Evolutionary conservation across 2,329 filamentous ascomycete species (phyloP).

Genomic region (Penicillium sp.): DNA sequence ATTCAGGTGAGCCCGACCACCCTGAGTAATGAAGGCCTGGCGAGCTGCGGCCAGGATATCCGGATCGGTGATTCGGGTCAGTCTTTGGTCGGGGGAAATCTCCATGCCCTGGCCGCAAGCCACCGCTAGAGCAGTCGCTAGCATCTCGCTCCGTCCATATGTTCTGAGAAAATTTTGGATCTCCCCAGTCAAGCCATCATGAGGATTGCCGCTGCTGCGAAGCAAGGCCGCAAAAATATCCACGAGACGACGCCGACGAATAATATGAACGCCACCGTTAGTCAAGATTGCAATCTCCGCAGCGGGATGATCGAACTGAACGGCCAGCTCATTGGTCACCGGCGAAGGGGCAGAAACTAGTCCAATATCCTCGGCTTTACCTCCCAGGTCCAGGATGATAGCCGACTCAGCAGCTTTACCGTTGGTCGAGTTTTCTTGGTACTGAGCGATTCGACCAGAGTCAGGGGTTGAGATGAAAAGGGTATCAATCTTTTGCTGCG

Average conservation of each 20-base stretch:
- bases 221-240: conserved; percentile 88
- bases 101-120: conserved; percentile 92
- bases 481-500: conserved; percentile 59
- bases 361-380: conserved; percentile 75
- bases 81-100: conserved; percentile 66
- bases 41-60: conserved; percentile 73
- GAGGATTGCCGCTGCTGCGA: conserved; percentile 65
- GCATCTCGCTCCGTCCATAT: conserved; percentile 85
- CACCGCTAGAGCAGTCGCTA: conserved; percentile 87
- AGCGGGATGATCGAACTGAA: conserved; percentile 84
- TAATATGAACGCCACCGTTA: conserved; percentile 82
- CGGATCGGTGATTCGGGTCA: conserved; percentile 73
- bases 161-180: conserved; percentile 78
- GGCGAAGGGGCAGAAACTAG: conserved; percentile 69
- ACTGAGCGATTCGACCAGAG: conserved; percentile 72
- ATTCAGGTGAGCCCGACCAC: conserved; percentile 79
- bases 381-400: conserved; percentile 73
- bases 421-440: conserved; percentile 52
- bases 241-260: conserved; percentile 79
- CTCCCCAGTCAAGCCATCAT: conserved; percentile 75
- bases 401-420: conserved; percentile 73
- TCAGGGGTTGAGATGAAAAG: conserved; percentile 88
- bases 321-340: conserved; percentile 78
- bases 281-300: conserved; percentile 89
- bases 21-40: conserved; percentile 87